These are phyloP conservation scores for Mycena sp. DNA, from an alignment of 1,284 basidiomycete species.

Conservation along the genomic window DNA sequence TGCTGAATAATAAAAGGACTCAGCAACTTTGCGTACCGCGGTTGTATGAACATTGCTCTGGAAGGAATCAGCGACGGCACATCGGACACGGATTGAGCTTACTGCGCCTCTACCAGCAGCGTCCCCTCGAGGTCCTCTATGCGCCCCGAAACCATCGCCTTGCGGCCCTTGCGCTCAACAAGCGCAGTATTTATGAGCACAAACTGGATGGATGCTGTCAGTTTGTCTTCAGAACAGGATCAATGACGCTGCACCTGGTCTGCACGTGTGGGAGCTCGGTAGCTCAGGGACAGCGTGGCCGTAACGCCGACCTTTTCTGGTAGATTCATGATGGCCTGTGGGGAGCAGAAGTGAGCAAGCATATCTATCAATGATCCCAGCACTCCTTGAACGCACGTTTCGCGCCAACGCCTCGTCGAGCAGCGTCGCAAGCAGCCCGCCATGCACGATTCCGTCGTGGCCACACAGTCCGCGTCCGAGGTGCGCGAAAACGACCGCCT, in stretches of 20 bases:
- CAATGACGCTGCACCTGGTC: conserved; percentile 68
- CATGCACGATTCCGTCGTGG: conserved; percentile 95
- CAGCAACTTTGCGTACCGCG: conserved; percentile 81
- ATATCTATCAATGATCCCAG: neutral
- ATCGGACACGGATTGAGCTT: neutral
- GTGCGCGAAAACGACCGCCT: conserved; percentile 79
- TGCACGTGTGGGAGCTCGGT: conserved; percentile 83
- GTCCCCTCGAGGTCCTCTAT: conserved; percentile 85
- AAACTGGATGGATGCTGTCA: conserved; percentile 54
- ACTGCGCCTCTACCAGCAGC: conserved; percentile 81
- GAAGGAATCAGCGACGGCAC: neutral
- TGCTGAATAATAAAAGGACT: conserved; percentile 57
- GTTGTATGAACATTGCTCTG: conserved; percentile 85
- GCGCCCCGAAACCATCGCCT: conserved; percentile 74
- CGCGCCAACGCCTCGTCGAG: conserved; percentile 89
- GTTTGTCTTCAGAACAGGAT: neutral
- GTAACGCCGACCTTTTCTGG: conserved; percentile 94
- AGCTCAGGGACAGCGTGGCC: conserved; percentile 80
- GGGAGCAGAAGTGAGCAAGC: neutral
- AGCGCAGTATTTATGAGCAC: conserved; percentile 76
- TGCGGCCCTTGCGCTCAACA: conserved; percentile 76
- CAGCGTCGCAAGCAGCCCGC: conserved; percentile 90
- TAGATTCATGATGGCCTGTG: conserved; percentile 82
- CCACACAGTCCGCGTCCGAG: conserved; percentile 89
- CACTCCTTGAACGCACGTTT: conserved; percentile 62